Base-by-base conservation (phyloP, 1,284 basidiomycete genomes). In the Leccinum pachyderme region DNA sequence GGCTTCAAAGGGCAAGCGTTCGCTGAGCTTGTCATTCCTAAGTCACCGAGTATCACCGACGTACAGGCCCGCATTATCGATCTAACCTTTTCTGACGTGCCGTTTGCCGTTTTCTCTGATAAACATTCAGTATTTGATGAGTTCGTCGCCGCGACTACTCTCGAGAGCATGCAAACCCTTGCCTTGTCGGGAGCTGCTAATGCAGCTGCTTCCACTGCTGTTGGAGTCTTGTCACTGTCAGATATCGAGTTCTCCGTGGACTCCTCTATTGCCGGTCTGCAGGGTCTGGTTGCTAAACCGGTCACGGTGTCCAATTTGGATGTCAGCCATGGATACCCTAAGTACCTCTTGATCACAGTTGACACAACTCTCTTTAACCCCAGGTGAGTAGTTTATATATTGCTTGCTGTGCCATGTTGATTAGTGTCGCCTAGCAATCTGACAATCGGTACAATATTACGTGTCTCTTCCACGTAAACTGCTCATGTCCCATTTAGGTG, bases 291-390 rank as follows among this genome's bases (percentile, higher is more conserved):
- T 59, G 75, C 84, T 25, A 78, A 77, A 55, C 87, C 86, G 7
- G 81, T 81, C 6, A 74, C 75, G 4, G 79, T 91, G 8, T 75
- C 76, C 39, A 76, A 81, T 61, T 70, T 91, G 55, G 87, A 91
- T 61, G 88, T 91, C 29, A 82, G 78, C 52, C 86, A 82, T 54
- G 89, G 89, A 7, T 90, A 81, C 73, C 60, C 81, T 0, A 78
- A 84, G 61, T 87, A 79, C 67, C 73, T 91, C n/a, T 74, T 89
- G 52, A 91, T 91, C 72, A 88, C 77, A 59, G 81, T 84, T n/a
- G 73, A 80, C 37, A 80, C 80, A 32, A 73, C 74, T 3, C 65
- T 87, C 28, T 84, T 79, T 63, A 86, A 86, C 59, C 86, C 85
- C 7, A 87, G 80, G 83, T 83, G 59, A 63, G 72, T 45, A 44